These are phyloP conservation scores for Ascomycota sp. DNA, from an alignment of 2,329 filamentous ascomycete genomes.

Conservation along the genomic window DNA sequence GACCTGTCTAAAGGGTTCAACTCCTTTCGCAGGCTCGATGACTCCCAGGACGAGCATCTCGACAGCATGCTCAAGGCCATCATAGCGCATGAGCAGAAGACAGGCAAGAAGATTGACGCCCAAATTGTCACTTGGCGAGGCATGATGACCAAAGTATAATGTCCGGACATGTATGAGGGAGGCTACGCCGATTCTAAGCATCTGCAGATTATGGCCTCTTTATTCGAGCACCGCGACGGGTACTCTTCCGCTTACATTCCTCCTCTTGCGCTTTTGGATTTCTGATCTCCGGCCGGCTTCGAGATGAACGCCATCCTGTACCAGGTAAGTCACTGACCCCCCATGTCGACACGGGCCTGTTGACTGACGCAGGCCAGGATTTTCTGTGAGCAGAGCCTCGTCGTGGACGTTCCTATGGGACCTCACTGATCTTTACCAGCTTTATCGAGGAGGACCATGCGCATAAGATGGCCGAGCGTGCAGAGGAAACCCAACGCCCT, in stretches of 20 bases:
- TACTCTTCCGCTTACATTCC: conserved; percentile 12
- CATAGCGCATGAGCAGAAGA: conserved; percentile 48
- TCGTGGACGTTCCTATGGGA: too few species aligned
- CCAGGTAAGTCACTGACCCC: conserved; percentile 38
- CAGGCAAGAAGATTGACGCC: conserved; percentile 46
- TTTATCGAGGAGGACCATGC: conserved; percentile 85
- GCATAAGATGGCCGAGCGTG: conserved; percentile 44
- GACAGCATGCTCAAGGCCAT: conserved; percentile 66
- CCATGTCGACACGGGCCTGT: neutral
- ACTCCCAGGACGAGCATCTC: conserved; percentile 68
- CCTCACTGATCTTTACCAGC: too few species aligned
- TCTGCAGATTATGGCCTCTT: conserved; percentile 58
- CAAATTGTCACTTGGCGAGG: conserved; percentile 86
- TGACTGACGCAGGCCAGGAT: conserved; percentile 4
- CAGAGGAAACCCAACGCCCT: conserved; percentile 24
- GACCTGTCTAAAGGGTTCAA: conserved; percentile 70
- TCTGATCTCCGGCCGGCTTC: conserved; percentile 34
- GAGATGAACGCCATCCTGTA: conserved; percentile 91
- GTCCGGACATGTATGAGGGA: neutral
- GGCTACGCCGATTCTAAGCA: neutral
- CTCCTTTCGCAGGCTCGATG: conserved; percentile 64
- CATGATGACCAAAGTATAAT: conserved; percentile 84
- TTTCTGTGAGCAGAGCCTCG: too few species aligned
- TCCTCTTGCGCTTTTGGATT: neutral
- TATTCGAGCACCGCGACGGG: conserved; percentile 67